Evolutionary conservation across 2,329 filamentous ascomycete genomes (phyloP).

Genomic region (Xylaria sp.): DNA sequence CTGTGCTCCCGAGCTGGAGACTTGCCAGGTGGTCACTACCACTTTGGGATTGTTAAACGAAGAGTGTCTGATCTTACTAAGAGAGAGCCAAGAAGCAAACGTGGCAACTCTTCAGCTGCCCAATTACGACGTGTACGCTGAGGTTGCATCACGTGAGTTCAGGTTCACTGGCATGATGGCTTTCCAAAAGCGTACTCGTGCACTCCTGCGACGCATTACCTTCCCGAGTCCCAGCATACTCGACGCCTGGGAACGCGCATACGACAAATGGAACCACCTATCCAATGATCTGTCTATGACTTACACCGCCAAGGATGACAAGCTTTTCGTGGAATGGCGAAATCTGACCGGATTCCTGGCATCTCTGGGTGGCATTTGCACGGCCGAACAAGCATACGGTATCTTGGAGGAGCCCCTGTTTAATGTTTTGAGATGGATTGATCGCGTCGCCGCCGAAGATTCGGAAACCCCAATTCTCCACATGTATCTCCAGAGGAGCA

Average conservation of each 20-base stretch:
- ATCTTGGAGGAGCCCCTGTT: constrained; percentile 54
- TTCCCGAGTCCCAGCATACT: constrained; percentile 62
- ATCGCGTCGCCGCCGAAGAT: constrained; percentile 52
- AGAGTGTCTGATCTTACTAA: constrained; percentile 52
- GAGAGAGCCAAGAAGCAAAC: constrained; percentile 45
- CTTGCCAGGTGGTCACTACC: constrained; percentile 58
- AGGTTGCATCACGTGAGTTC: constrained; percentile 59
- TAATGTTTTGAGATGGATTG: constrained; percentile 59
- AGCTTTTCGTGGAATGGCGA: constrained; percentile 57
- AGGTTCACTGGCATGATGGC: constrained; percentile 64
- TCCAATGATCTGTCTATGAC: constrained; percentile 58
- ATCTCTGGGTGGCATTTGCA: constrained; percentile 61
- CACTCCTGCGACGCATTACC: constrained; percentile 54
- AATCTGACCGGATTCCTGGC: constrained; percentile 65
- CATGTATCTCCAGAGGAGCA: constrained; percentile 57
- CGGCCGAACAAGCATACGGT: constrained; percentile 51
- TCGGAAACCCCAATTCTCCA: constrained; percentile 56
- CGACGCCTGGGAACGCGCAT: constrained; percentile 61
- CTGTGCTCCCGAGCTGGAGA: constrained; percentile 60
- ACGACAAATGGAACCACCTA: constrained; percentile 59
- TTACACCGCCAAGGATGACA: constrained; percentile 49
- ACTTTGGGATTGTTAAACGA: constrained; percentile 59
- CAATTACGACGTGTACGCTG: constrained; percentile 56
- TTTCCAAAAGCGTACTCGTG: constrained; percentile 61
- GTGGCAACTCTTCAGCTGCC: constrained; percentile 49